Base-by-base conservation (phyloP, 129 eudicot species). In the Gnaphalium uliginosum region DNA sequence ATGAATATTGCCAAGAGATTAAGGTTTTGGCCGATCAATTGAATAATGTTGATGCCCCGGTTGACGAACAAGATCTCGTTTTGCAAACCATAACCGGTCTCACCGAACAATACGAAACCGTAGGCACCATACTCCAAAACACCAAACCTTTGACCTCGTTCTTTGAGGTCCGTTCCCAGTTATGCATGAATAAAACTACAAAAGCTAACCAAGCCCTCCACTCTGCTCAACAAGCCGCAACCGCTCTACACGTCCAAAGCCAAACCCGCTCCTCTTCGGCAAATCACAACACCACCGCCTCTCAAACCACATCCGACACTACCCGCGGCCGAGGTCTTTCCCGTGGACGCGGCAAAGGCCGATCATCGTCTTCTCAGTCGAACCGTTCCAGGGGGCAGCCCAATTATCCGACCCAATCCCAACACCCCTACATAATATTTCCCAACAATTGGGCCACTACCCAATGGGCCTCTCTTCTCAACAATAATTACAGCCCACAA, bases 291-390 rank as follows among this genome's bases (percentile, higher is more conserved):
- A 29, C 32, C 32, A 29, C 32, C 32, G 32, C 32, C 4, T 29
- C 32, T 29, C 32, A 29, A 29, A 29, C 32, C 32, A 51, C 58
- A 0, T 68, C 27, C 9, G 65, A 71, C 76, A 5, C 32, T 30
- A 56, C 54, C 32, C 76, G 67, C 41, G 66, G 53, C 30, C 50
- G 66, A 29, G 51, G 66, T 15, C 50, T 66, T 30, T n/a, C 19
- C 25, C 66, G 66, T 2, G 76, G 76, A n/a, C 66, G 76, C 11
- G 76, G 67, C 26, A 32, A 67, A 13, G 51, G 32, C 30, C 67
- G 53, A 0, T 18, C 75, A 4, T 32, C 41, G 27, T 30, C 65
- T 21, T 70, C 63, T 6, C 63, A 71, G 27, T 10, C 32, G 32
- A 29, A 29, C 32, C 32, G 32, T 29, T 29, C 32, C 32, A 29